phyloP scores from a whole-genome alignment of 2,329 filamentous ascomycete species.

The Fusarium xyrophilum region DNA sequence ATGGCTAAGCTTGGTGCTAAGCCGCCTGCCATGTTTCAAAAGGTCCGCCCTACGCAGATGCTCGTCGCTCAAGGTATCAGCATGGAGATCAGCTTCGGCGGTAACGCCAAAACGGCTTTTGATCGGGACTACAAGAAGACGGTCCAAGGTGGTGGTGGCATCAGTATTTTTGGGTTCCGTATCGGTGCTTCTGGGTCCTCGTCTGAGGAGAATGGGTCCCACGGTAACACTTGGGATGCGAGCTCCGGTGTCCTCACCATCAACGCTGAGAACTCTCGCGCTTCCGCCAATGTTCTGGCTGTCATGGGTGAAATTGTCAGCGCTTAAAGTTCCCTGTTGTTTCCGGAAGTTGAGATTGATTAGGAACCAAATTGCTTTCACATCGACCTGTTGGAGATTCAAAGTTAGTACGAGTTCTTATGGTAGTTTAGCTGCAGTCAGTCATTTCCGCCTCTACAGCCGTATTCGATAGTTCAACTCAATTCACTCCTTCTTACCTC shows the following conservation, averaged over 20 bases:
- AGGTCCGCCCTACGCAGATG: not conserved
- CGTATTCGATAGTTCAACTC: not conserved
- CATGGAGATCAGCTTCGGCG: not conserved
- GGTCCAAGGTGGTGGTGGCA: not conserved
- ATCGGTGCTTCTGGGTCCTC: not conserved
- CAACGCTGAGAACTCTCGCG: not conserved
- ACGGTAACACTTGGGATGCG: not conserved
- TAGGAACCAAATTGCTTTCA: not conserved
- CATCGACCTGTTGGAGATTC: rapidly evolving
- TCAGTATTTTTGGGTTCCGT: not conserved
- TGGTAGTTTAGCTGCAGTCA: not conserved
- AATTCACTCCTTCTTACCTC: not conserved
- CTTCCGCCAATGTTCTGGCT: not conserved
- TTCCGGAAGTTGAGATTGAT: rapidly evolving
- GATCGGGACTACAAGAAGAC: not conserved
- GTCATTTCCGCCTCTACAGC: not conserved
- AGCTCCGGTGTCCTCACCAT: not conserved
- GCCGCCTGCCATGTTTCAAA: not conserved
- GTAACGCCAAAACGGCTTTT: not conserved
- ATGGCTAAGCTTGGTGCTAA: not conserved
- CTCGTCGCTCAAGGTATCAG: not conserved
- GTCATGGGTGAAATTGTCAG: not conserved
- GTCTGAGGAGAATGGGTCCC: not conserved
- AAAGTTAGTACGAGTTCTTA: not conserved
- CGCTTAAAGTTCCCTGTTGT: rapidly evolving